Percentiles rank a stretch among this genome's conserved stretches.
These are phyloP conservation scores for Paracorniculantispora psalliotae DNA, from an alignment of 2,329 filamentous ascomycete species.

Conservation along the genomic window DNA sequence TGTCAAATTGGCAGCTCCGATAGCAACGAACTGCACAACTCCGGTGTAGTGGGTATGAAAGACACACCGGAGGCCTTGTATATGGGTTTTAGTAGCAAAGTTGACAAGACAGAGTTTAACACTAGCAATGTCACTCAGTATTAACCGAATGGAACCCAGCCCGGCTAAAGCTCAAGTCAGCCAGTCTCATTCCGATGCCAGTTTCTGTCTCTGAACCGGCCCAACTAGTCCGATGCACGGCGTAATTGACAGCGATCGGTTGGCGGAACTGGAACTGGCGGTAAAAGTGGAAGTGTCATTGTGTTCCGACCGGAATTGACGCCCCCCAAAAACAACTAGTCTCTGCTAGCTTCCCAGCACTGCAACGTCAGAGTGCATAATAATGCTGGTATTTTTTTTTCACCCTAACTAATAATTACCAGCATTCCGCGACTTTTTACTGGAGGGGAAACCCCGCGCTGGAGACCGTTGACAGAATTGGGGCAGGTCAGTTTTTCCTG, in stretches of 20 bases:
- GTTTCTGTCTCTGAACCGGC: too few species aligned
- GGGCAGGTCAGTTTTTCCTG: too few species aligned
- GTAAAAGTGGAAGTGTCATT: slow-evolving; percentile 3
- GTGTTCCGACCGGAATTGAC: slow-evolving; percentile 11
- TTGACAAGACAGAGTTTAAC: background rate
- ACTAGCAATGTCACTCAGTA: background rate
- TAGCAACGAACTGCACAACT: too few species aligned
- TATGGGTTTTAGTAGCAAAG: too few species aligned
- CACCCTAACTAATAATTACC: background rate
- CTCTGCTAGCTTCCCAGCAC: background rate
- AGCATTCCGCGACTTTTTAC: background rate
- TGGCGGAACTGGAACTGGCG: slow-evolving; percentile 4
- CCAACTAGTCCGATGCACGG: background rate
- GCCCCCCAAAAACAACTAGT: background rate
- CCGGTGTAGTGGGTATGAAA: background rate
- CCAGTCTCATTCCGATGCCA: background rate
- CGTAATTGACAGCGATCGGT: slow-evolving; percentile 3
- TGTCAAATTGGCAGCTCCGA: too few species aligned
- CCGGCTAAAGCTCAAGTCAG: background rate
- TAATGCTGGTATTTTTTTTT: background rate
- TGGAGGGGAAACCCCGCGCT: background rate
- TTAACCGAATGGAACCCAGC: background rate
- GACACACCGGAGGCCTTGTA: too few species aligned
- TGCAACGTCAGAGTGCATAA: background rate
- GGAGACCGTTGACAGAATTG: too few species aligned